Percentiles rank a stretch among this genome's conserved stretches.
phyloP scores from a whole-genome alignment of 129 eudicot species.

The Helichrysum umbraculigerum region DNA sequence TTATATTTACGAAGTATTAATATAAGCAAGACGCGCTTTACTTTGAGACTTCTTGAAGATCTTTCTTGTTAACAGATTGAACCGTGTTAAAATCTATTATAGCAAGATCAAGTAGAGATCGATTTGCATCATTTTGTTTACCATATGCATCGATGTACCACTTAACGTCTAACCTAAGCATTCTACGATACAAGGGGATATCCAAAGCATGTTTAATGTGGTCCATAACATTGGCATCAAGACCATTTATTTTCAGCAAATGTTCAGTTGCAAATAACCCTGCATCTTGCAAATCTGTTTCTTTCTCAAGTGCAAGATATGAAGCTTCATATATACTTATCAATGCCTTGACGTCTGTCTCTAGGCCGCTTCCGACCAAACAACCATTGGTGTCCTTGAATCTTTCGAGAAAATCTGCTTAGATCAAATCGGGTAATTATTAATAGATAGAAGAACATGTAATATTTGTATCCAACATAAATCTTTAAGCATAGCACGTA shows the following conservation, averaged over 20 bases:
- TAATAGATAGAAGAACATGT: too few relatives aligned
- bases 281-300: slow-evolving; percentile 29
- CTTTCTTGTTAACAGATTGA: slow-evolving; percentile 33
- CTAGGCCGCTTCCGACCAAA: too few relatives aligned
- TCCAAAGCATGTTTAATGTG: slow-evolving; percentile 34
- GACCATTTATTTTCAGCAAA: not conserved
- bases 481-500: too few relatives aligned
- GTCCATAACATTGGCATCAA: not conserved
- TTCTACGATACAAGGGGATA: slow-evolving; percentile 24
- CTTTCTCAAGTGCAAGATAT: too few relatives aligned
- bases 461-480: too few relatives aligned
- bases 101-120: slow-evolving; percentile 33
- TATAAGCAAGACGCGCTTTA: not conserved
- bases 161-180: slow-evolving; percentile 26
- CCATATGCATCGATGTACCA: slow-evolving; percentile 31
- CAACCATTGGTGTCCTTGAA: too few relatives aligned
- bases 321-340: too few relatives aligned
- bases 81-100: slow-evolving; percentile 45
- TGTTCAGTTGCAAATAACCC: slow-evolving; percentile 24
- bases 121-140: slow-evolving; percentile 22
- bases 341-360: too few relatives aligned
- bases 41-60: slow-evolving; percentile 37
- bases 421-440: too few relatives aligned
- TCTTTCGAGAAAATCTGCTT: too few relatives aligned
- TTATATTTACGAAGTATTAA: too few relatives aligned